Evolutionary conservation across 352 stramenopile genomes (phyloP).

Genomic region (Pythium rishiriense): DNA sequence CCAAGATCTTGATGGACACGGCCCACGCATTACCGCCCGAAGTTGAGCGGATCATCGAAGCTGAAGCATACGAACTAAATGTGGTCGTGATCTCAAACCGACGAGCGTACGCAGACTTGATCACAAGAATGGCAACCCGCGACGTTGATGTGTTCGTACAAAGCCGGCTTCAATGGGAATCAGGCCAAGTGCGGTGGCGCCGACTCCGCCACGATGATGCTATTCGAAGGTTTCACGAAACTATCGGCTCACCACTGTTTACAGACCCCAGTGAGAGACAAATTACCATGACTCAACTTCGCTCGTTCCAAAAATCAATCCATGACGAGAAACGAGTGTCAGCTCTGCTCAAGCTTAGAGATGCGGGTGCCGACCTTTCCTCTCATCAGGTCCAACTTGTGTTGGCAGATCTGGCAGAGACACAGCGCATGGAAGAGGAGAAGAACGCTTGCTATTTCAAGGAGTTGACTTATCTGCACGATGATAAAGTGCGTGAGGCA

Average conservation of each 20-base stretch:
- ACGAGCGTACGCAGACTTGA: constrained; percentile 67
- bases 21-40: constrained; percentile 60
- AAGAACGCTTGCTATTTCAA: constrained; percentile 61
- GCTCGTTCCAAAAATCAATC: constrained; percentile 43
- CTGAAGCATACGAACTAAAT: constrained; percentile 78
- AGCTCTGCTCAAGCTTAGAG: constrained; percentile 49
- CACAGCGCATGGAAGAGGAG: constrained; percentile 72
- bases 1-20: constrained; percentile 60
- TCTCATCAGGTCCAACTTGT: constrained; percentile 41
- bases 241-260: constrained; percentile 62
- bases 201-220: constrained; percentile 74
- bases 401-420: constrained; percentile 39
- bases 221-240: constrained; percentile 55
- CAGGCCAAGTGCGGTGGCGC: constrained; percentile 63
- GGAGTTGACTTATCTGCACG: constrained; percentile 41
- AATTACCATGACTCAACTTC: constrained; percentile 55
- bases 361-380: constrained; percentile 41
- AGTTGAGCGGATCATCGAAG: constrained; percentile 75
- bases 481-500: constrained; percentile 37
- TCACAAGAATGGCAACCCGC: constrained; percentile 59
- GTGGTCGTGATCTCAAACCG: constrained; percentile 82
- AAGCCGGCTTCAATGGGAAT: constrained; percentile 65
- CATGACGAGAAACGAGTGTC: constrained; percentile 56
- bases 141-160: constrained; percentile 70
- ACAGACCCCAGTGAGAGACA: constrained; percentile 66